phyloP scores from a whole-genome alignment of 2,329 filamentous ascomycete species.

The Sarocladiaceae sp. region DNA sequence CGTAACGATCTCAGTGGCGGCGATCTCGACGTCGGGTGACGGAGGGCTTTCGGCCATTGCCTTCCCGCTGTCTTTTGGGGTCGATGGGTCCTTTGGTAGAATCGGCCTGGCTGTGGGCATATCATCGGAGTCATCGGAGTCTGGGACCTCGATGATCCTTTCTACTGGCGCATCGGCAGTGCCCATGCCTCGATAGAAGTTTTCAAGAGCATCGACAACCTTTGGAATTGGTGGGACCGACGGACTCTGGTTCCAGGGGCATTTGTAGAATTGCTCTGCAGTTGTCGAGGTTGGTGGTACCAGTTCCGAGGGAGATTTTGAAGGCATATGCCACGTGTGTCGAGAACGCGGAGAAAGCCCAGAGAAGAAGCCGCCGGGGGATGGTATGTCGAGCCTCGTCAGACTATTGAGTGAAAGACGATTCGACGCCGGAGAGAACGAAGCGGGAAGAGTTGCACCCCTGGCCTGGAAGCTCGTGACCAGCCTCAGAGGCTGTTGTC shows the following conservation, averaged over 20 bases:
- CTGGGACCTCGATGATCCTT: slow-evolving; percentile 56
- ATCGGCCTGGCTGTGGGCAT: slow-evolving; percentile 59
- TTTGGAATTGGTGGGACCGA: slow-evolving; percentile 28
- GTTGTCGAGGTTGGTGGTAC: slow-evolving; percentile 75
- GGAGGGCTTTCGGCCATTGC: slow-evolving; percentile 17
- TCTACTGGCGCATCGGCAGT: slow-evolving; percentile 49
- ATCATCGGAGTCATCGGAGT: slow-evolving; percentile 48
- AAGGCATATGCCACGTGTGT: slow-evolving; percentile 71
- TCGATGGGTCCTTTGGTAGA: slow-evolving; percentile 24
- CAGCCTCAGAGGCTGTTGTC: slow-evolving; percentile 43
- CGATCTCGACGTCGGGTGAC: slow-evolving; percentile 47
- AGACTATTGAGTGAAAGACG: slow-evolving; percentile 62
- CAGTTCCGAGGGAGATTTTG: slow-evolving; percentile 45
- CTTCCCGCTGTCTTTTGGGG: slow-evolving; percentile 24
- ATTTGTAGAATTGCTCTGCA: slow-evolving; percentile 86
- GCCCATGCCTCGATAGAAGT: slow-evolving; percentile 31
- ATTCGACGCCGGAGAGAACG: slow-evolving; percentile 23
- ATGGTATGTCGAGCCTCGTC: slow-evolving; percentile 80
- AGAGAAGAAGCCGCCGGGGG: slow-evolving; percentile 86
- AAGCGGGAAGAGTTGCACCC: slow-evolving; percentile 15
- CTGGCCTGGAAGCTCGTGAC: slow-evolving; percentile 34
- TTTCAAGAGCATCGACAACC: slow-evolving; percentile 29
- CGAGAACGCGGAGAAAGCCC: slow-evolving; percentile 70
- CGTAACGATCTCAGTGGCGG: slow-evolving; percentile 57
- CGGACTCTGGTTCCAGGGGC: slow-evolving; percentile 61